Evolutionary conservation across 1,284 basidiomycete species (phyloP).

Genomic region (Apiotrichum porosum): DNA sequence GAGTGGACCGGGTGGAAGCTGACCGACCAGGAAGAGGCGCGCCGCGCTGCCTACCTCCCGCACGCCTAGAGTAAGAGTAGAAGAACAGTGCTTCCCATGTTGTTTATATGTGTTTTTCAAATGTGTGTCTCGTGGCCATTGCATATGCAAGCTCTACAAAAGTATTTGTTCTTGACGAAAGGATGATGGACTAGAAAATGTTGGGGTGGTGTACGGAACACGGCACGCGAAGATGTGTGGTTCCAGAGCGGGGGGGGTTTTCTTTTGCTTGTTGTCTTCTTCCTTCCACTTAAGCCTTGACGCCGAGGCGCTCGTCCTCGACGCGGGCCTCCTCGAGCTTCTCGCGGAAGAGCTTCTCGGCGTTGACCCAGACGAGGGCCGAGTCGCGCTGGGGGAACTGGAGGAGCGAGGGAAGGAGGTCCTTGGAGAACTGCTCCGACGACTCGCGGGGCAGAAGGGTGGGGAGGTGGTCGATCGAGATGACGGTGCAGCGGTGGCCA

Average conservation of each 20-base stretch:
- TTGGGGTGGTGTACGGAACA: too few relatives aligned
- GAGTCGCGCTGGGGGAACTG: slow-evolving; percentile 63
- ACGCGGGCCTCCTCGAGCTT: slow-evolving; percentile 59
- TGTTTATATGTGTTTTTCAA: neutral
- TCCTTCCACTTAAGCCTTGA: slow-evolving; percentile 24
- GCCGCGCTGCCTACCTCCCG: slow-evolving; percentile 1
- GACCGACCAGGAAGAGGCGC: neutral
- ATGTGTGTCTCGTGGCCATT: too few relatives aligned
- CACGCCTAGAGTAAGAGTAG: neutral
- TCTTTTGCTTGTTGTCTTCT: too few relatives aligned
- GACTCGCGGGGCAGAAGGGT: slow-evolving; percentile 88
- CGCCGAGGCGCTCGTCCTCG: slow-evolving; percentile 41
- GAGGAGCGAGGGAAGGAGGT: slow-evolving; percentile 81
- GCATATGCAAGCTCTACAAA: too few relatives aligned
- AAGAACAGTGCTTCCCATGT: neutral
- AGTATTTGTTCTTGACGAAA: too few relatives aligned
- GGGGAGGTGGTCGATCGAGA: slow-evolving; percentile 97
- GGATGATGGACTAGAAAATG: too few relatives aligned
- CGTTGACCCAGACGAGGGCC: slow-evolving; percentile 82
- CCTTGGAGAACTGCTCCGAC: slow-evolving; percentile 90
- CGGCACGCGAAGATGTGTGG: too few relatives aligned
- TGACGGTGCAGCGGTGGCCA: slow-evolving; percentile 60
- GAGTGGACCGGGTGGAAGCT: slow-evolving; percentile 13
- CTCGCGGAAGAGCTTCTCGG: slow-evolving; percentile 75
- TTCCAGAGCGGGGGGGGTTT: too few relatives aligned